Evolutionary conservation across 805 yeast genomes (phyloP), one percentile per base, ranked within the genome.

Genomic region (Starmerella riodocensis): DNA sequence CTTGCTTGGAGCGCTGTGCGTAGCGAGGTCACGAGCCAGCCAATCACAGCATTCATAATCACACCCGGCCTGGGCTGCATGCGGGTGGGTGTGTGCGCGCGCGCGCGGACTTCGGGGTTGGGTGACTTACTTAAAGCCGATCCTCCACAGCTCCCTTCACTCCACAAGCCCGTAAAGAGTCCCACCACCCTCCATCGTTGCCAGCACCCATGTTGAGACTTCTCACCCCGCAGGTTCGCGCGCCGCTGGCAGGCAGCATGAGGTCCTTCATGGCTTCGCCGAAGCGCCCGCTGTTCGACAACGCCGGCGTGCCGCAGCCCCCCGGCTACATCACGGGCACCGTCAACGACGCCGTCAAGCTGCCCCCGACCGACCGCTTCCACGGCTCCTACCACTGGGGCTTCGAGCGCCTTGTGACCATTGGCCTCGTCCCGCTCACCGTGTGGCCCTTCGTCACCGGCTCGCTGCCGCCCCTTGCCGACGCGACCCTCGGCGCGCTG

Each of bases 301-400:
- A 48, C 29, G 50, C 48, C 40, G 56, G 56, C 37, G 72, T 74
- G 43, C 77, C 78, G 42, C 93, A 82, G 62, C 88, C 93, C 26
- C 82, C 96, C 32, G 97, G 96, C 28, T 69, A 79, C 58, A 77
- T 88, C 41, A 77, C 77, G 34, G 97, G 96, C n/a, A 75, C 86
- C 6, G 94, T 86, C 35, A 91, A 88, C 60, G 97, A 91, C 46
- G 85, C 97, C 13, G 79, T 69, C 53, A 62, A 65, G 25, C 64
- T 73, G 13, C 96, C 96, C 29, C 60, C 66, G 29, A 58, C 76
- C 4, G 66, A 71, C 53, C 72, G 67, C 48, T 55, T 66, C 36
- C 86, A 84, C 54, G 96, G 97, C 34, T 80, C 93, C 19, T 70
- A 74, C 58, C 97, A 86, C 66, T 88, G 98, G 98, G 66, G 81